phyloP scores from a whole-genome alignment of 2,329 filamentous ascomycete species.

The Chalara sp. region DNA sequence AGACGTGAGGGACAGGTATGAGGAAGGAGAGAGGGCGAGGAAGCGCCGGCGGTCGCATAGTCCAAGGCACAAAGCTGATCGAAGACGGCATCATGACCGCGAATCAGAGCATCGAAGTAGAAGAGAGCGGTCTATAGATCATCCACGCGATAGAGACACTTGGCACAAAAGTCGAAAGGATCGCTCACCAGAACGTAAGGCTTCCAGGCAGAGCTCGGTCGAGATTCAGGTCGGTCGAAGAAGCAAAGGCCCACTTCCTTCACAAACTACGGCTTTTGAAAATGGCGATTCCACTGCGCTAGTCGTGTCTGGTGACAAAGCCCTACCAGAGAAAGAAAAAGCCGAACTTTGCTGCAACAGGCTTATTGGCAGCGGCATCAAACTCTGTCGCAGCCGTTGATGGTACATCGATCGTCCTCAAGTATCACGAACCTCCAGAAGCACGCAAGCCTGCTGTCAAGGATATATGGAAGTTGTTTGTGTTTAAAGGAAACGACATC shows the following conservation, averaged over 20 bases:
- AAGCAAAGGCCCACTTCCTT: conserved; percentile 45
- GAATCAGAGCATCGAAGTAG: conserved; percentile 18
- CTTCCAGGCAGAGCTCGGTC: conserved; percentile 16
- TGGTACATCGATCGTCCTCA: conserved; percentile 72
- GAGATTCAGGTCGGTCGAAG: conserved; percentile 18
- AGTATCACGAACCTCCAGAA: conserved; percentile 94
- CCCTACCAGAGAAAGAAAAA: conserved; percentile 68
- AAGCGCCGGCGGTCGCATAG: conserved; percentile 25
- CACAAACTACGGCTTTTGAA: conserved; percentile 54
- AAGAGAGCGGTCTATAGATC: conserved; percentile 18
- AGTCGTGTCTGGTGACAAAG: conserved; percentile 29
- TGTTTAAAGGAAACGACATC: conserved; percentile 80
- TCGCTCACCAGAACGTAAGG: conserved; percentile 2
- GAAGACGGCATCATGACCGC: conserved; percentile 15
- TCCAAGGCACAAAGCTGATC: conserved; percentile 16
- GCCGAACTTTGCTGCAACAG: conserved; percentile 77
- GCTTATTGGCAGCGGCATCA: conserved; percentile 78
- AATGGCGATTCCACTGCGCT: conserved; percentile 36
- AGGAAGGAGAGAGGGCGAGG: conserved; percentile 14
- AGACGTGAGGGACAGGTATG: conserved; percentile 12
- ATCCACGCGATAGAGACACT: conserved; percentile 11
- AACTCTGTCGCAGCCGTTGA: conserved; percentile 68
- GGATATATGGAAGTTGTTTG: conserved; percentile 81
- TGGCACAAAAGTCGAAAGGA: conserved; percentile 8
- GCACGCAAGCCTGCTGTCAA: conserved; percentile 77